Evolutionary conservation across 208 protist species (phyloP), one percentile per base, ranked within the genome.

Genomic region (Leishmania mexicana): DNA sequence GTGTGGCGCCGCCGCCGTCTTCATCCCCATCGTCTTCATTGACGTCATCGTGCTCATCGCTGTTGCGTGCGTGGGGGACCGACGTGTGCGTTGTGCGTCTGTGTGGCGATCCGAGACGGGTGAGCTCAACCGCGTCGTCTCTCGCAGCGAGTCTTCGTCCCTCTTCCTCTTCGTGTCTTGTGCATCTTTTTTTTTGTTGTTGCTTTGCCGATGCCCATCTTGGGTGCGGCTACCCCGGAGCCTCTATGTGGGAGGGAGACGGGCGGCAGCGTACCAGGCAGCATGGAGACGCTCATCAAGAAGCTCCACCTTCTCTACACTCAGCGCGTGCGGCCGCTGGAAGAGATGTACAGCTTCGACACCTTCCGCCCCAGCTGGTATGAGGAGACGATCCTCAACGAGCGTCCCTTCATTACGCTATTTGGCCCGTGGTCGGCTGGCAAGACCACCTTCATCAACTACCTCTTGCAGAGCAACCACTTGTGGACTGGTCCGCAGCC

Each of bases 361-460:
- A 71, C 86, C 7, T 89, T 96, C 58, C 71, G 77, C 45, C 90
- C 93, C 1, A 85, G 83, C 58, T 90, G 87, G 85, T 96, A 93
- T 83, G 88, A 93, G 60, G 91, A 94, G 49, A 89, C 88, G 17
- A 89, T 96, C 51, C 76, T 86, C 45, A 91, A 91, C 83, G 79
- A 90, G 77, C 87, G 86, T 19, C 93, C 93, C 17, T 90, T 92
- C 77, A 79, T 96, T 76, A 92, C 86, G 4, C 85, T 96, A 64
- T 94, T 96, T 70, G 93, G 93, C 0, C 93, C 93, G 24, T 96
- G 91, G 91, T 96, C 93, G 10, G 70, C 91, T 24, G 93, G 93
- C 74, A 96, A 96, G 81, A 91, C 86, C 45, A 93, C 89, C 24
- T 96, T 96, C 82, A 96, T 96, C 79, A 96, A 96, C 84, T 85